phyloP scores from a whole-genome alignment of 1,284 basidiomycete genomes.

The Gomphus sp. region DNA sequence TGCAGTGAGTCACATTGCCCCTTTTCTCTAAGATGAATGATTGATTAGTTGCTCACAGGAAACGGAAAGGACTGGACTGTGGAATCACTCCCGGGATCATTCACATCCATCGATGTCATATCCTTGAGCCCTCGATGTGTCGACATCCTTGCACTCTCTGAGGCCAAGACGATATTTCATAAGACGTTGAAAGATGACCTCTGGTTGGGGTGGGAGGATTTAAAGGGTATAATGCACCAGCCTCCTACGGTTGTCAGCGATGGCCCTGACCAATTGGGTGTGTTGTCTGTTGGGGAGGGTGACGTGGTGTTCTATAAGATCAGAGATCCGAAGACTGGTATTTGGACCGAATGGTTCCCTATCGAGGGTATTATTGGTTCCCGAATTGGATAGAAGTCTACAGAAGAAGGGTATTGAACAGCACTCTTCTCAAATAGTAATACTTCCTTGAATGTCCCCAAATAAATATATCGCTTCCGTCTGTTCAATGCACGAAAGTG shows the following conservation, averaged over 20 bases:
- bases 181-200: neutral
- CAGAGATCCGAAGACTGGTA: neutral
- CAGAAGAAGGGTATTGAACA: too few relatives aligned
- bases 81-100: neutral
- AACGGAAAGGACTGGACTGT: neutral
- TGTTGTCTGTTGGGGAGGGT: neutral
- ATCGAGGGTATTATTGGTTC: neutral
- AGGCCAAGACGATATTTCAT: neutral
- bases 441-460: too few relatives aligned
- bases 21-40: neutral
- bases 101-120: neutral
- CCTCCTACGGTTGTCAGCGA: neutral
- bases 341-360: neutral
- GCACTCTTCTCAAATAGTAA: too few relatives aligned
- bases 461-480: too few relatives aligned
- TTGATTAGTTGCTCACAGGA: neutral
- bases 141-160: neutral
- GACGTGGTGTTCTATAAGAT: neutral
- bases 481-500: too few relatives aligned
- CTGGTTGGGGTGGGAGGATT: neutral
- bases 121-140: neutral
- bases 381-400: neutral
- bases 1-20: neutral
- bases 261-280: neutral
- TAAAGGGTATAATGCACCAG: neutral